A percentile compares a stretch with the other conserved stretches of the same genome.
Evolutionary conservation across 164 flowering plant species (phyloP).

Genomic region (Santalum album): DNA sequence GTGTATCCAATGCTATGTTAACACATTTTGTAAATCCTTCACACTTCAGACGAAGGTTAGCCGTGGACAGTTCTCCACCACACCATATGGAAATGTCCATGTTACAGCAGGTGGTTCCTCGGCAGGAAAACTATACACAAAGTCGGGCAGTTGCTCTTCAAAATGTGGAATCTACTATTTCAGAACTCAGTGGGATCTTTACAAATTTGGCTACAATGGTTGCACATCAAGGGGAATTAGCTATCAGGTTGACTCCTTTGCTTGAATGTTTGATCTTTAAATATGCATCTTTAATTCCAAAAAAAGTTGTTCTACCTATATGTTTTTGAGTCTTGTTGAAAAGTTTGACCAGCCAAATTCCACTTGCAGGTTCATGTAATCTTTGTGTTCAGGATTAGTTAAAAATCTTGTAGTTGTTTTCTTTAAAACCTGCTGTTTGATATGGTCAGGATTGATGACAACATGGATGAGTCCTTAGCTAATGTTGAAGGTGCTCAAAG

Average conservation of each 20-base stretch:
- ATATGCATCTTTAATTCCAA: background rate
- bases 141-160: constrained; percentile 71
- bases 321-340: background rate
- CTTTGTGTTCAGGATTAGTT: background rate
- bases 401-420: background rate
- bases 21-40: constrained; percentile 10
- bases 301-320: background rate
- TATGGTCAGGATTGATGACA: constrained; percentile 75
- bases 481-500: constrained; percentile 74
- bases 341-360: background rate
- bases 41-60: constrained; percentile 57
- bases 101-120: constrained; percentile 79
- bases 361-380: background rate
- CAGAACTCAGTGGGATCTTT: constrained; percentile 83
- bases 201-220: constrained; percentile 87
- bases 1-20: constrained; percentile 6
- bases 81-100: constrained; percentile 63
- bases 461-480: constrained; percentile 77
- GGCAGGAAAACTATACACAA: constrained; percentile 48
- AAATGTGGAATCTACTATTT: constrained; percentile 81
- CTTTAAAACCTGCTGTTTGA: constrained; percentile 5
- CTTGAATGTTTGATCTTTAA: background rate
- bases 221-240: constrained; percentile 81
- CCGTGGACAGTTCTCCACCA: constrained; percentile 52
- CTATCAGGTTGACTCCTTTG: constrained; percentile 54